Evolutionary conservation across 2,329 filamentous ascomycete species (phyloP).

Genomic region (Madurella mycetomatis): DNA sequence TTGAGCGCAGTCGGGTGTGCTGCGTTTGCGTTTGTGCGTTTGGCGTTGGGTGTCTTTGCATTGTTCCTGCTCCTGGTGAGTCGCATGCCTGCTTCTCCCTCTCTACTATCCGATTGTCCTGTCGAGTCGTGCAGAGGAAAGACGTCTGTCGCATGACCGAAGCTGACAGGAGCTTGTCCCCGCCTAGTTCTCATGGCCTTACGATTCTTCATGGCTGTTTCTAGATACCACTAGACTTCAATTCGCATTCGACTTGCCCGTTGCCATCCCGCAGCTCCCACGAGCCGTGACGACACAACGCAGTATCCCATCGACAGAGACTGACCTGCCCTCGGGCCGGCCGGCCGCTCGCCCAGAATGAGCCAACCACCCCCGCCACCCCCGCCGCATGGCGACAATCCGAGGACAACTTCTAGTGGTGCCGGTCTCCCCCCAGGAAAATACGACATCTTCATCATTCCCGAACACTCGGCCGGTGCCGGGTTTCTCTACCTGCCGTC

Average conservation of each 20-base stretch:
- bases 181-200: slow-evolving; percentile 27
- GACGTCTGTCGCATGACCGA: not conserved
- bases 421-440: slow-evolving; percentile 78
- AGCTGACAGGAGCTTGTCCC: not conserved
- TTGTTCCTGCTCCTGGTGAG: slow-evolving; percentile 10
- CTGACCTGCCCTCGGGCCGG: slow-evolving; percentile 15
- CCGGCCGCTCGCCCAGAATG: slow-evolving; percentile 32
- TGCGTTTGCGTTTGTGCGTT: slow-evolving; percentile 14
- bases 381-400: slow-evolving; percentile 78
- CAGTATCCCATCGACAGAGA: not conserved
- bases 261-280: slow-evolving; percentile 1
- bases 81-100: not conserved
- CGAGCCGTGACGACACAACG: not conserved
- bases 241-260: slow-evolving; percentile 15
- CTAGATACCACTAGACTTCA: slow-evolving; percentile 35
- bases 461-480: slow-evolving; percentile 80
- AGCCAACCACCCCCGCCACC: slow-evolving; percentile 69
- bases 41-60: slow-evolving; percentile 20
- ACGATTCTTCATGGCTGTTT: slow-evolving; percentile 33
- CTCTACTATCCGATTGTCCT: too few species aligned
- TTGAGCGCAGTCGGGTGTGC: slow-evolving; percentile 2
- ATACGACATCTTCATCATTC: slow-evolving; percentile 97
- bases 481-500: slow-evolving; percentile 96
- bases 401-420: slow-evolving; percentile 57
- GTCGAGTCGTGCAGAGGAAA: not conserved